Evolutionary conservation across 768 basidiomycete genomes (phyloP).

Genomic region (Russula olivacea): DNA sequence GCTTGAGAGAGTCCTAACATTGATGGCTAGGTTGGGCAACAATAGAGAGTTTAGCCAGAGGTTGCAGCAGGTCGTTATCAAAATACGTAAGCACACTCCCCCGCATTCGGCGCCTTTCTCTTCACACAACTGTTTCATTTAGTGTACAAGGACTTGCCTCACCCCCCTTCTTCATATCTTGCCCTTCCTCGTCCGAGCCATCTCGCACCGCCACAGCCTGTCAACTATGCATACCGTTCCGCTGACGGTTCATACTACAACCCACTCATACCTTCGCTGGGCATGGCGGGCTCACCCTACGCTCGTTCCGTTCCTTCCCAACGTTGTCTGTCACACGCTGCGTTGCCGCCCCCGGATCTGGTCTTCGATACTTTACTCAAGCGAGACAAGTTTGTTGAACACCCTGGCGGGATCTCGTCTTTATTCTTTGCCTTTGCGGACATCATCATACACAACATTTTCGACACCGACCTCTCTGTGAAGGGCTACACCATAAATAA

Average conservation of each 20-base stretch:
- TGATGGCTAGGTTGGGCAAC: conserved; percentile 18
- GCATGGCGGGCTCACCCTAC: conserved; percentile 35
- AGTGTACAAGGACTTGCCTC: conserved; percentile 26
- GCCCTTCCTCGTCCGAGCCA: conserved; percentile 6
- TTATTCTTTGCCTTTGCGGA: conserved; percentile 78
- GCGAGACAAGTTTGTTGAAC: conserved; percentile 31
- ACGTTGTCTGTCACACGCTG: conserved; percentile 37
- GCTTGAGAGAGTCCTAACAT: conserved; percentile 24
- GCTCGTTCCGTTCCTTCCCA: conserved; percentile 58
- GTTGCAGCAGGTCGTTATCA: conserved; percentile 20
- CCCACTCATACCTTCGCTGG: conserved; percentile 31
- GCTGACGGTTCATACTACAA: conserved; percentile 38
- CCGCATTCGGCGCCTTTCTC: background rate
- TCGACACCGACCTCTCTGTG: conserved; percentile 43
- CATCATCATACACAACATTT: conserved; percentile 67
- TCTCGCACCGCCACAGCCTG: background rate
- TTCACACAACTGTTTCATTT: background rate
- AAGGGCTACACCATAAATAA: conserved; percentile 50
- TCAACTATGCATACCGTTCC: conserved; percentile 26
- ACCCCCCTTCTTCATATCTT: conserved; percentile 23
- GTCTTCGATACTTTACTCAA: conserved; percentile 67
- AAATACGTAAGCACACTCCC: conserved; percentile 14
- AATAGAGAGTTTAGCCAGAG: conserved; percentile 1
- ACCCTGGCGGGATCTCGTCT: conserved; percentile 54
- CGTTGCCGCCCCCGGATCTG: conserved; percentile 58